Evolutionary conservation across 169 alveolate genomes (phyloP), one percentile per base, ranked within the genome.

Genomic region (Eimeria acervulina): DNA sequence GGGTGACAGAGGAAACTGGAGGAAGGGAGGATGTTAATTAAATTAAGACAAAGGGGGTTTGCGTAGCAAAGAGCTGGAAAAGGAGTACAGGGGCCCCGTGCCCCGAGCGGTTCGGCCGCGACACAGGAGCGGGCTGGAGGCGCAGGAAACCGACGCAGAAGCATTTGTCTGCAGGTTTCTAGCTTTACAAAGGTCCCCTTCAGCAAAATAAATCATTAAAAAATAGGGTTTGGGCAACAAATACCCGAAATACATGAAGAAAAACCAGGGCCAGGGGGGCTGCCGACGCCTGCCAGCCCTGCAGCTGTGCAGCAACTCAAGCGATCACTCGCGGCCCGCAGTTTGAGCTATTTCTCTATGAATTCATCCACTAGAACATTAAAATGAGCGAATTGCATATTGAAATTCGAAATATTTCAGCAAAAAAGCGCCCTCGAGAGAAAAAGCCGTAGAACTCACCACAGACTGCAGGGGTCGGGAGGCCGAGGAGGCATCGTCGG

Each of bases 271-370:
- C 85, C 85, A 74, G 36, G 59, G 85, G 85, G 85, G 85, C 85
- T 74, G 85, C 61, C 85, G 61, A 74, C 85, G 61, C 85, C 85
- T 74, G 85, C 85, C 85, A 74, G 85, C 85, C 85, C 85, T 74
- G 85, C 44, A 97, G 99, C 99, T 23, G 38, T 26, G 33, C 33
- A 1, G 74, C 74, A 0, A 7, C 21, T 63, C 74, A 21, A n/a
- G 74, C 74, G 74, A 63, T 63, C 74, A 63, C 74, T 26, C 17
- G 74, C 36, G 36, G 74, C 26, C 36, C 74, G 2, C 1, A 63
- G 74, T 0, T 63, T 63, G 74, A 21, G 38, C 26, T 17, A 63
- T 63, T 63, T 63, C 74, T 63, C 36, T 6, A 0, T 7, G 26
- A 63, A 26, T 63, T 63, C 74, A 63, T 36, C 74, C 6, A 3